These are phyloP conservation scores for Platismatia glauca DNA, from an alignment of 495 filamentous ascomycete species.

Conservation along the genomic window DNA sequence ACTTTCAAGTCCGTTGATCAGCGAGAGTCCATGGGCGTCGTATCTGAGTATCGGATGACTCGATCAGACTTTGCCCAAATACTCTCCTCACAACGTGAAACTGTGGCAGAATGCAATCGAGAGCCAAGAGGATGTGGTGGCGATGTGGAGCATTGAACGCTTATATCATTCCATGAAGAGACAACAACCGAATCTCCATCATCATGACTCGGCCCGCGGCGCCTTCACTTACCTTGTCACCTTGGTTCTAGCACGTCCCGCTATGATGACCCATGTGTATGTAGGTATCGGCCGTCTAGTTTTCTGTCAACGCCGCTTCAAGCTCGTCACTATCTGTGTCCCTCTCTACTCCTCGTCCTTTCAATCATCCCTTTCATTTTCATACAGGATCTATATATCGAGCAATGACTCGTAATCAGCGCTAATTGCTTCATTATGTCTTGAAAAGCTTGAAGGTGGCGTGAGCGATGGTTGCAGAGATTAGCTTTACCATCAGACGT, in stretches of 20 bases:
- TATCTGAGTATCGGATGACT: neutral
- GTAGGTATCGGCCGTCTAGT: no score
- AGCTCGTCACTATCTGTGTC: neutral
- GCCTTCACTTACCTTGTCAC: neutral
- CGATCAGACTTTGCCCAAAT: neutral
- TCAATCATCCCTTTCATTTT: neutral
- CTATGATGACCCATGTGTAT: neutral
- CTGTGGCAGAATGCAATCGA: neutral
- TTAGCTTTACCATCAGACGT: neutral
- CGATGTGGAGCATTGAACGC: slow-evolving; percentile 4
- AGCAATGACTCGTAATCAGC: neutral
- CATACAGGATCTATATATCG: neutral
- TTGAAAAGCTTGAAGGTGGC: neutral
- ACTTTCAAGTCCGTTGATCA: neutral
- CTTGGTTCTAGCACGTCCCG: neutral
- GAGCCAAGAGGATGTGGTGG: neutral
- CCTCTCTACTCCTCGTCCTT: neutral
- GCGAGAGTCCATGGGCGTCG: neutral
- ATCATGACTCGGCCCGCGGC: neutral
- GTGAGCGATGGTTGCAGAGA: neutral
- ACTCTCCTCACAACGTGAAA: neutral
- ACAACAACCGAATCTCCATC: neutral
- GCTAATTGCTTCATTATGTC: neutral
- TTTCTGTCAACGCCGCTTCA: neutral
- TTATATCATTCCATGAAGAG: neutral